phyloP scores from a whole-genome alignment of 164 flowering plant species.

The Vitis labrusca region DNA sequence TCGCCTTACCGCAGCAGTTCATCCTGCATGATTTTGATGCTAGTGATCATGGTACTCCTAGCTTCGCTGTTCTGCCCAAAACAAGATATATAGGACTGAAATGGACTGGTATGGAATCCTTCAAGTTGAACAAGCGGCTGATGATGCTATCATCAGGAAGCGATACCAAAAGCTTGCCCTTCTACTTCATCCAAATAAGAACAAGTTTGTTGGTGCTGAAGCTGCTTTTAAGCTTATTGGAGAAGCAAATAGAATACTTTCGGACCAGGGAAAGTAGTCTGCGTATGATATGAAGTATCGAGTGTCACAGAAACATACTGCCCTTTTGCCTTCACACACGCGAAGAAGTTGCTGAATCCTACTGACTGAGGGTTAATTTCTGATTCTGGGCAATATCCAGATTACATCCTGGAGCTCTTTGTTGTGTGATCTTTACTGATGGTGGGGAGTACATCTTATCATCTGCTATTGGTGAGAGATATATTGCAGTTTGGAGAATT shows the following conservation, averaged over 20 bases:
- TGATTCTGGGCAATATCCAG: too few species aligned
- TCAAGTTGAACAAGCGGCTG: slow-evolving; percentile 38
- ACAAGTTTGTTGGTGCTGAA: slow-evolving; percentile 52
- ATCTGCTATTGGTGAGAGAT: slow-evolving; percentile 84
- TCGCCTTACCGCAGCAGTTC: too few species aligned
- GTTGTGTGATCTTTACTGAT: slow-evolving; percentile 72
- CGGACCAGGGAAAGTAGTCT: slow-evolving; percentile 28
- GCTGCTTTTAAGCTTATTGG: slow-evolving; percentile 57
- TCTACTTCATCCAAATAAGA: slow-evolving; percentile 56
- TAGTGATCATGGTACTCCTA: too few species aligned
- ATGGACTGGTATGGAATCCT: slow-evolving; percentile 58
- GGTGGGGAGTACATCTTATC: slow-evolving; percentile 84
- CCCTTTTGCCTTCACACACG: neutral
- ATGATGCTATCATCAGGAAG: slow-evolving; percentile 40
- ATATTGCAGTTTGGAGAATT: slow-evolving; percentile 75
- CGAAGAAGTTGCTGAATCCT: too few species aligned
- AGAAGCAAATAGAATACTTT: slow-evolving; percentile 47
- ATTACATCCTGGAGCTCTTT: slow-evolving; percentile 77
- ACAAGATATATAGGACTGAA: slow-evolving; percentile 28
- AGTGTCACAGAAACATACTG: slow-evolving; percentile 6
- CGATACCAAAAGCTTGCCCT: slow-evolving; percentile 53
- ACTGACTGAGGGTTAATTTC: too few species aligned
- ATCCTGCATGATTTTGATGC: too few species aligned
- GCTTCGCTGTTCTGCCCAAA: slow-evolving; percentile 44
- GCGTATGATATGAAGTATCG: slow-evolving; percentile 34